A percentile compares a stretch with the other conserved stretches of the same genome.
Conservation (phyloP, 2,329 filamentous ascomycete species). For the Didymella exigua region DNA sequence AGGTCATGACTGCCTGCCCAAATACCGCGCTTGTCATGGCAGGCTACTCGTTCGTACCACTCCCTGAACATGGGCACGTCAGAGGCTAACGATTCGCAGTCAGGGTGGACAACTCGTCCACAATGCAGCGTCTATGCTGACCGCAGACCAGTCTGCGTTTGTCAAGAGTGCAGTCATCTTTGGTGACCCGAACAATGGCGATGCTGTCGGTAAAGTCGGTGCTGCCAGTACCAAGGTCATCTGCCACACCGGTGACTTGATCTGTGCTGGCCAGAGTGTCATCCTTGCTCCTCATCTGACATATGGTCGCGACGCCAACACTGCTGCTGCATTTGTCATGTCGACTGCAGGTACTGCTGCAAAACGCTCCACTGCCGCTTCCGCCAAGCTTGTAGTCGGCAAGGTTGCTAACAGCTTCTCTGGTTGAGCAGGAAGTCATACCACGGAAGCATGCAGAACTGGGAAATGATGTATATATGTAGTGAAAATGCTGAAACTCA, state of each 20-base stretch:
- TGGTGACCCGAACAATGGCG: constrained; percentile 46
- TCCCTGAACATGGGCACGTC: neutral
- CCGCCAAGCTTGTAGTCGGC: constrained; percentile 13
- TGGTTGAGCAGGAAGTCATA: neutral
- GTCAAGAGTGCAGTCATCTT: constrained; percentile 44
- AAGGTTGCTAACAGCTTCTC: constrained; percentile 8
- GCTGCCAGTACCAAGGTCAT: constrained; percentile 41
- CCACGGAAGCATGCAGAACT: neutral
- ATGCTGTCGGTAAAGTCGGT: constrained; percentile 41
- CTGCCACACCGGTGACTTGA: constrained; percentile 44
- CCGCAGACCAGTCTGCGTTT: constrained; percentile 29
- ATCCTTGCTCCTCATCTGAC: constrained; percentile 44
- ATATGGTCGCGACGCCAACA: constrained; percentile 39
- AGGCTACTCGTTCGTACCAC: constrained; percentile 53
- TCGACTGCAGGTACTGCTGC: constrained; percentile 17
- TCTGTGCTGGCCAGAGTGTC: constrained; percentile 39
- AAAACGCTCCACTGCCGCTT: constrained; percentile 11
- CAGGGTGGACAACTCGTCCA: constrained; percentile 54
- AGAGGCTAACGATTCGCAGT: constrained; percentile 17
- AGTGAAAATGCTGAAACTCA: constrained; percentile 11
- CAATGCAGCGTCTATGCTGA: constrained; percentile 49
- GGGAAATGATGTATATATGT: neutral
- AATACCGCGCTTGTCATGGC: constrained; percentile 55
- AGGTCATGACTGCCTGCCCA: constrained; percentile 52
- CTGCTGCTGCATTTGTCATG: constrained; percentile 42